These are phyloP conservation scores for Euphrasia arctica DNA, from an alignment of 305 asterid genomes.

Conservation along the genomic window DNA sequence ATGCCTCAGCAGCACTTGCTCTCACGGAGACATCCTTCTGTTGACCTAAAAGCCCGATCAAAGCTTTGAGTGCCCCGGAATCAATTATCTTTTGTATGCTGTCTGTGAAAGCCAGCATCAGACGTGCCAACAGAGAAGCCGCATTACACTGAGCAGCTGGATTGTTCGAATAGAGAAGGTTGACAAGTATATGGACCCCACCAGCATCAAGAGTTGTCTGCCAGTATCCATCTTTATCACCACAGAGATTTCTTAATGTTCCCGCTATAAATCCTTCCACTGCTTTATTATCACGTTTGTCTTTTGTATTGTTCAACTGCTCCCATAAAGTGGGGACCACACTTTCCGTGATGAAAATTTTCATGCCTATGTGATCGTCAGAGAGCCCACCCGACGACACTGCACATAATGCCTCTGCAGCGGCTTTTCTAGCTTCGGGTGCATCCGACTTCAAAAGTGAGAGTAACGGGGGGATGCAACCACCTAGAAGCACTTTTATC, in stretches of 20 bases:
- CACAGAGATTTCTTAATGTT: slow-evolving; percentile 84
- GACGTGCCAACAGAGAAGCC: slow-evolving; percentile 79
- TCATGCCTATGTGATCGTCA: slow-evolving; percentile 83
- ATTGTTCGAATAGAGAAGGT: slow-evolving; percentile 69
- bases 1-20: slow-evolving; percentile 88
- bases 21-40: slow-evolving; percentile 64
- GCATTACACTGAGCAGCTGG: slow-evolving; percentile 70
- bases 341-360: slow-evolving; percentile 78
- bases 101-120: slow-evolving; percentile 53
- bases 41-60: slow-evolving; percentile 59
- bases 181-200: slow-evolving; percentile 71
- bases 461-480: slow-evolving; percentile 87
- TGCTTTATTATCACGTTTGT: slow-evolving; percentile 63
- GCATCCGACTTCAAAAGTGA: slow-evolving; percentile 70
- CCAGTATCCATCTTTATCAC: slow-evolving; percentile 79
- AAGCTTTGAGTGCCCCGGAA: slow-evolving; percentile 61
- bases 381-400: slow-evolving; percentile 73
- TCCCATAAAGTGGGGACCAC: slow-evolving; percentile 87
- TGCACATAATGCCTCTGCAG: slow-evolving; percentile 78
- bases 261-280: slow-evolving; percentile 80
- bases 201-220: slow-evolving; percentile 66
- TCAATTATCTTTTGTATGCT: slow-evolving; percentile 59
- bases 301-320: slow-evolving; percentile 46
- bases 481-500: slow-evolving; percentile 83
- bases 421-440: slow-evolving; percentile 73